Base-by-base conservation (phyloP, 495 filamentous ascomycete genomes). In the Daldinia vernicosa region DNA sequence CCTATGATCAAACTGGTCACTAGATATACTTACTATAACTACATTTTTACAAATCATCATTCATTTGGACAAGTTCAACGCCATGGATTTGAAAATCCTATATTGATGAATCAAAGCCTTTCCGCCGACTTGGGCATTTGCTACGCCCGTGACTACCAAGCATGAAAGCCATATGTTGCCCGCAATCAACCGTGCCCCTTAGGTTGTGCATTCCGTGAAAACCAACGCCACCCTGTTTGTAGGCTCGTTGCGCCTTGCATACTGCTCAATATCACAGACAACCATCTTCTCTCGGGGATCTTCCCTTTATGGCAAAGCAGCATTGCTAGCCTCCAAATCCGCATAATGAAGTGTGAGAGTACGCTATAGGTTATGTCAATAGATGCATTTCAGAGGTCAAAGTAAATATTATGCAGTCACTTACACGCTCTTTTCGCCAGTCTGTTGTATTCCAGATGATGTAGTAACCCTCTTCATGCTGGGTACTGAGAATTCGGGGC, bases 381-480 rank as follows among this genome's bases (percentile, higher is more conserved):
- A 58, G 40, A 37, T 11, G 27, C 35, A 51, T n/a, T 22, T 74
- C 60, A 78, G 67, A 50, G 6, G 11, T 6, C n/a, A 26, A 17
- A 47, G 4, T 22, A 30, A 53, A 27, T 12, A 33, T 7, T 11
- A 19, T 12, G 61, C 15, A 4, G 55, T 63, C 33, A 86, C 90
- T 74, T 86, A 95, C 93, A 75, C 93, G 82, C 72, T 94, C 88
- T 79, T 93, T 91, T 71, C 90, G 88, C 94, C 94, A 98, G 60
- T 85, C 88, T 22, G 85, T 84, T n/a, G 90, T 90, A 74, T 95
- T 92, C 86, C 94, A 97, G 71, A 97, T 88, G 35, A 96, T 84
- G 77, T 98, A 98, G 75, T 92, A 93, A 2, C 94, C 94, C 50
- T 91, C 88, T 79, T 98, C 94, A 58, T 88, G 89, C 28, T 88